Base-by-base conservation (phyloP, 495 filamentous ascomycete genomes). In the Niebla homalea region DNA sequence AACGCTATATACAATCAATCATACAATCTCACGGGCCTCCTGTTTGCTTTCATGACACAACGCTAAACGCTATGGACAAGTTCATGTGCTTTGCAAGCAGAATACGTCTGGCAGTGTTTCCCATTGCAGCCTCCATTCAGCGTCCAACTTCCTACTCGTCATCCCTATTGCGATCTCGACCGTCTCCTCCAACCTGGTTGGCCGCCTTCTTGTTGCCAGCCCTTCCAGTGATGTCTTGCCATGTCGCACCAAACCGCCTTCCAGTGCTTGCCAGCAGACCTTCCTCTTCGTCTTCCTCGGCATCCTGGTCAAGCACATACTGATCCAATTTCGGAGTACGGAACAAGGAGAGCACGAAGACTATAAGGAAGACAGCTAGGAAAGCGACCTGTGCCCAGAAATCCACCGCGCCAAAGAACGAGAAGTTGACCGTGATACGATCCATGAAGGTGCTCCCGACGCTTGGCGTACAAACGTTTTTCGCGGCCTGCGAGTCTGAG, bases 321-420 rank as follows among this genome's bases (percentile, higher is more conserved):
- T 86, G 71, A 55, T 93, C 73, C 29, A 93, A 61, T 58, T 74
- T 79, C 1, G 90, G 89, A 8, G 87, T 82, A 23, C 85, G 78
- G 68, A 98, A 78, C 1, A 96, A 66, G 2, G 82, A 78, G 2
- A 79, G 81, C 32, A 86, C 37, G 53, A 89, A 80, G 25, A 92
- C 77, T 46, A 93, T 66, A 7, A 93, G 60, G 67, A 92, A 94
- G 14, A 95, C 70, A 18, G 71, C 76, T 77, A 49, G 66, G 67
- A 97, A 97, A 12, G 73, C 80, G 58, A 94, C 95, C 61, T 97
- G 93, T 0, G 86, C 85, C 89, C 89, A 97, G 68, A 97, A 98
- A 51, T 84, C 76, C 12, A 97, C 71, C 32, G 78, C 83, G n/a
- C 92, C 92, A 65, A 98, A 94, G 60, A 94, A 85, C 15, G 93